phyloP scores from a whole-genome alignment of 2,329 filamentous ascomycete species.

The Ceratocystis eucalypticola region DNA sequence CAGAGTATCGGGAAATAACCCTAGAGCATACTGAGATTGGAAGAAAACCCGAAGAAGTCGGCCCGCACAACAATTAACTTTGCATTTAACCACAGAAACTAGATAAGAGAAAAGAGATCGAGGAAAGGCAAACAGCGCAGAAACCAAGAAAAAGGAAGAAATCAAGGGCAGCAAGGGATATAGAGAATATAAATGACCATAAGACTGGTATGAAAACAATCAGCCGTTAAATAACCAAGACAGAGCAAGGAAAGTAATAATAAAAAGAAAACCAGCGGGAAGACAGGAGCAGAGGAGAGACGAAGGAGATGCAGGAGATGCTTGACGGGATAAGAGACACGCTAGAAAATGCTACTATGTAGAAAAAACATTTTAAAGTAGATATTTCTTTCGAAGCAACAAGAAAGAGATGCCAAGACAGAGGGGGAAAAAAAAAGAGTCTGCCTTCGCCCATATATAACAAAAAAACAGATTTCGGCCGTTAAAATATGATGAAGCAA shows the following conservation, averaged over 20 bases:
- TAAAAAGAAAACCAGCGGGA: conserved; percentile 1
- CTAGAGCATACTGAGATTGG: neutral
- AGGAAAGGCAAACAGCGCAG: neutral
- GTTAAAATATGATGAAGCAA: conserved; percentile 15
- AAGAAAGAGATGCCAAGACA: neutral
- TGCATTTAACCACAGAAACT: neutral
- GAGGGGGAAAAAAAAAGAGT: neutral
- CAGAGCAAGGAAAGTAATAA: neutral
- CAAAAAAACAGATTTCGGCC: conserved; percentile 15
- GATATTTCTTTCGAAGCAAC: neutral
- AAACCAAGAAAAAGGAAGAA: conserved; percentile 9
- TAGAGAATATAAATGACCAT: conserved; percentile 18
- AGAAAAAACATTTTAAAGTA: conserved; percentile 3
- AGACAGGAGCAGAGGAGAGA: neutral
- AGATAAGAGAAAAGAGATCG: conserved; percentile 7
- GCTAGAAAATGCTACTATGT: neutral
- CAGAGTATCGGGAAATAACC: neutral
- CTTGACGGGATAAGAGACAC: neutral
- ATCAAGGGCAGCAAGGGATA: conserved; percentile 18
- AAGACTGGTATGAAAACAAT: conserved; percentile 15
- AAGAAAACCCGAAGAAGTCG: neutral
- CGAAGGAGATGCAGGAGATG: conserved; percentile 6
- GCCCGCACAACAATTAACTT: neutral
- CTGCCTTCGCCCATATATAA: neutral
- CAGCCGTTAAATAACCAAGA: conserved; percentile 13